These are phyloP conservation scores for Beauveria bassiana DNA, from an alignment of 2,329 filamentous ascomycete species.

Conservation along the genomic window DNA sequence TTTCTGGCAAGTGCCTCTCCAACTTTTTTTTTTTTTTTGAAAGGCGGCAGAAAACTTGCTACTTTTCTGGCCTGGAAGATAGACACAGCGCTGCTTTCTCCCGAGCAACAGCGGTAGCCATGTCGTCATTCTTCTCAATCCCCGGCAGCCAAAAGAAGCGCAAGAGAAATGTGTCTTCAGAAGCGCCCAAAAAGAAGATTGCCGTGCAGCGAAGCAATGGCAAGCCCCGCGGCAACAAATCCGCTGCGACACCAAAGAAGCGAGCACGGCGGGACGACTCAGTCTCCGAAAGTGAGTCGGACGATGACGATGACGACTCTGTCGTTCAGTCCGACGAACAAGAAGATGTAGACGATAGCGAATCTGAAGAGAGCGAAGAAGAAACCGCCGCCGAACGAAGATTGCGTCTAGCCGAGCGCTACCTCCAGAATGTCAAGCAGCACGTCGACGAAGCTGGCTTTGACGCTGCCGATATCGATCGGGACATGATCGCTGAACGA, in stretches of 20 bases:
- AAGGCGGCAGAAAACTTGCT: conserved; percentile 18
- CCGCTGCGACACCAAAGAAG: conserved; percentile 32
- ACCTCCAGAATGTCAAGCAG: conserved; percentile 80
- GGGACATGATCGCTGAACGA: conserved; percentile 83
- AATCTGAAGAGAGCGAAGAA: conserved; percentile 53
- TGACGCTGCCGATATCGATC: conserved; percentile 87
- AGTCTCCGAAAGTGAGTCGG: conserved; percentile 78
- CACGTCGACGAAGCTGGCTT: conserved; percentile 79
- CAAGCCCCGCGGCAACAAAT: conserved; percentile 22
- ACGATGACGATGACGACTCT: conserved; percentile 57
- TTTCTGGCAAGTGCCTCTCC: conserved; percentile 13
- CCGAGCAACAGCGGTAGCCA: conserved; percentile 30
- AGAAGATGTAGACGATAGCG: conserved; percentile 34
- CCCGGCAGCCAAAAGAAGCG: conserved; percentile 85
- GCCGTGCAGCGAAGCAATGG: conserved; percentile 37
- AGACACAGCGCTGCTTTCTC: conserved; percentile 13
- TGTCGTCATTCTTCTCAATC: conserved; percentile 95
- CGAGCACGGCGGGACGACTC: conserved; percentile 56
- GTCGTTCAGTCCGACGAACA: conserved; percentile 35
- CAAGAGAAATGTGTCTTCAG: conserved; percentile 57
- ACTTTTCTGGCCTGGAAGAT: conserved; percentile 21
- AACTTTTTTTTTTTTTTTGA: conserved; percentile 35
- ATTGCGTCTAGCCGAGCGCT: conserved; percentile 80
- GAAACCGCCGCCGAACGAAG: conserved; percentile 88
- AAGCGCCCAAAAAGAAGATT: conserved; percentile 52